Evolutionary conservation across 805 yeast genomes (phyloP).

Genomic region (Kuraishia floccosa): DNA sequence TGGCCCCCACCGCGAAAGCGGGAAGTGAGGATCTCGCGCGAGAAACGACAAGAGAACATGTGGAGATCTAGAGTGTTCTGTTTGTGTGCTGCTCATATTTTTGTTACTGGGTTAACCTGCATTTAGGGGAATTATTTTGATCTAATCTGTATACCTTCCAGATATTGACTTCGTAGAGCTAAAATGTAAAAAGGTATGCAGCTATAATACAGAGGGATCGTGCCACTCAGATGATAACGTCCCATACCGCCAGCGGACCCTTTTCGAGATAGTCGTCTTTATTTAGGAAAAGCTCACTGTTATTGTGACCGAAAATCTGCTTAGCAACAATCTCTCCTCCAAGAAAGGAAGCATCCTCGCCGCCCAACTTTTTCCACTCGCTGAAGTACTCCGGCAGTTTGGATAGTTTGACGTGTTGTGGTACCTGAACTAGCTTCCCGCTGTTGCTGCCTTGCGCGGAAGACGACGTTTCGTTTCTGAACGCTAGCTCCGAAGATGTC

Average conservation of each 20-base stretch:
- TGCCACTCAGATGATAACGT: conserved; percentile 9
- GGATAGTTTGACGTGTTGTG: conserved; percentile 56
- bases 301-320: conserved; percentile 63
- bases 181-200: neutral
- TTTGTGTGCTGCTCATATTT: too few species aligned
- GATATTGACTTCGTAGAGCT: neutral
- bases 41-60: too few species aligned
- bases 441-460: conserved; percentile 3
- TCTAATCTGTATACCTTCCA: too few species aligned
- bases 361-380: conserved; percentile 79
- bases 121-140: too few species aligned
- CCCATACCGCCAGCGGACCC: conserved; percentile 85
- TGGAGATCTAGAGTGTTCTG: too few species aligned
- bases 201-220: neutral
- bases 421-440: conserved; percentile 48
- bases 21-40: too few species aligned
- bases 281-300: conserved; percentile 54
- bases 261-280: conserved; percentile 61
- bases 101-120: too few species aligned
- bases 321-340: conserved; percentile 86
- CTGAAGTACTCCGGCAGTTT: conserved; percentile 88
- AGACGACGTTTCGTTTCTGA: conserved; percentile 14
- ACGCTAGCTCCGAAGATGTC: conserved; percentile 11
- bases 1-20: too few species aligned
- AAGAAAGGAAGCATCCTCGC: conserved; percentile 66